Evolutionary conservation across 495 filamentous ascomycete genomes (phyloP).

Genomic region (Recurvomyces mirabilis): DNA sequence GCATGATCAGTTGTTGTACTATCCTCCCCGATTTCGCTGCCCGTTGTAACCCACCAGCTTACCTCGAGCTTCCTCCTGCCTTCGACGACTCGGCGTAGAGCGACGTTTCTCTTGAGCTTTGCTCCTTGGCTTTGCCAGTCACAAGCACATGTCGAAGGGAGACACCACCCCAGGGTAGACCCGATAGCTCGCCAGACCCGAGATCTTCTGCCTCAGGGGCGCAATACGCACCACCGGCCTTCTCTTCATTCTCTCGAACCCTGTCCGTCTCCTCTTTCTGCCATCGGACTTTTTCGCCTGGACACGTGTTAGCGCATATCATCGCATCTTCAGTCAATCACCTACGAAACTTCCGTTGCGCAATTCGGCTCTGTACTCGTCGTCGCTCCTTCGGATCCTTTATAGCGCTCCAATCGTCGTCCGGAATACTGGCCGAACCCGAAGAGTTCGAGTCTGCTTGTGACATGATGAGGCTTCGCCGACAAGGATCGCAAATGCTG

Average conservation of each 20-base stretch:
- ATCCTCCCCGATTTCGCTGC: background rate
- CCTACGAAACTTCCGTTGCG: conserved; percentile 33
- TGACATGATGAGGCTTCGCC: background rate
- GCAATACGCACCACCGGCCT: conserved; percentile 45
- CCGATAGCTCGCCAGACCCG: conserved; percentile 41
- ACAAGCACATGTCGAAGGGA: conserved; percentile 44
- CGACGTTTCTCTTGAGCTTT: conserved; percentile 22
- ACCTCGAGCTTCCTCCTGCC: conserved; percentile 29
- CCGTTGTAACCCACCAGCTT: conserved; percentile 22
- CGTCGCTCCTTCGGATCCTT: conserved; percentile 30
- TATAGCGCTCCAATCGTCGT: conserved; percentile 30
- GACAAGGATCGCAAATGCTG: background rate
- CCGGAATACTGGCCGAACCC: conserved; percentile 3
- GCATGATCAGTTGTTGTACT: background rate
- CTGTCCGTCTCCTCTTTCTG: conserved; percentile 47
- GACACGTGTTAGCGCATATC: background rate
- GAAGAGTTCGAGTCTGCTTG: conserved; percentile 12
- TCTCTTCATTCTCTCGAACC: conserved; percentile 43
- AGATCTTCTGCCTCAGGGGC: conserved; percentile 42
- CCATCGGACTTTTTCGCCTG: conserved; percentile 49
- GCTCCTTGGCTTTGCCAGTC: conserved; percentile 38
- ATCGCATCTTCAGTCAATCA: conserved; percentile 7
- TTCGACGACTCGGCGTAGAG: conserved; percentile 28
- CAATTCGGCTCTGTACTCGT: conserved; percentile 34
- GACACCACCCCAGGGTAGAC: conserved; percentile 53